These are phyloP conservation scores for Candida sakaeoensis DNA, from an alignment of 805 yeast species.

Conservation along the genomic window DNA sequence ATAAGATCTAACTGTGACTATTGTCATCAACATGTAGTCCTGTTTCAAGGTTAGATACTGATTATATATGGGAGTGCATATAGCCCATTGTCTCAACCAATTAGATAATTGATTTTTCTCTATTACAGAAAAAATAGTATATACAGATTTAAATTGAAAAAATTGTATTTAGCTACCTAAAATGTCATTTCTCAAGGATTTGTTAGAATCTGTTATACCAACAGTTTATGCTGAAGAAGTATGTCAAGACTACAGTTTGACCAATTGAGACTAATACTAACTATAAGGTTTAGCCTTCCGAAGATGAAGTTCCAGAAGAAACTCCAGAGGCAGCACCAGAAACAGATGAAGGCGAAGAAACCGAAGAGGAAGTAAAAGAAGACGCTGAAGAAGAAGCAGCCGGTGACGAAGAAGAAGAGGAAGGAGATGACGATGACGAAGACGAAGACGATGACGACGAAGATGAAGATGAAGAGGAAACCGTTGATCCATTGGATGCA, in stretches of 20 bases:
- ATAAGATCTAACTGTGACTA: too few species aligned
- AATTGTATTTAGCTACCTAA: neutral
- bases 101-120: constrained; percentile 25
- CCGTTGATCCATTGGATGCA: constrained; percentile 43
- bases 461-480: constrained; percentile 67
- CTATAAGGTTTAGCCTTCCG: constrained; percentile 2
- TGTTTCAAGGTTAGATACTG: neutral
- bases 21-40: too few species aligned
- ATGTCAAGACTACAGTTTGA: constrained; percentile 20
- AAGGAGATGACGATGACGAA: constrained; percentile 28
- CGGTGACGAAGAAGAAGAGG: constrained; percentile 24
- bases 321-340: constrained; percentile 1
- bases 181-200: constrained; percentile 60
- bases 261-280: constrained; percentile 1
- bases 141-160: neutral
- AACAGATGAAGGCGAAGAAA: constrained; percentile 10
- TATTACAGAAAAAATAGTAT: constrained; percentile 10
- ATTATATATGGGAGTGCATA: neutral
- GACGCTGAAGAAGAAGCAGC: constrained; percentile 13
- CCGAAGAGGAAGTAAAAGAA: constrained; percentile 21
- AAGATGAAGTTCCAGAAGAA: neutral
- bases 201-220: constrained; percentile 78
- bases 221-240: constrained; percentile 81
- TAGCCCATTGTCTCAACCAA: constrained; percentile 16
- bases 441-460: constrained; percentile 59